phyloP scores from a whole-genome alignment of 1,284 basidiomycete species.

The Schizopora paradoxa region DNA sequence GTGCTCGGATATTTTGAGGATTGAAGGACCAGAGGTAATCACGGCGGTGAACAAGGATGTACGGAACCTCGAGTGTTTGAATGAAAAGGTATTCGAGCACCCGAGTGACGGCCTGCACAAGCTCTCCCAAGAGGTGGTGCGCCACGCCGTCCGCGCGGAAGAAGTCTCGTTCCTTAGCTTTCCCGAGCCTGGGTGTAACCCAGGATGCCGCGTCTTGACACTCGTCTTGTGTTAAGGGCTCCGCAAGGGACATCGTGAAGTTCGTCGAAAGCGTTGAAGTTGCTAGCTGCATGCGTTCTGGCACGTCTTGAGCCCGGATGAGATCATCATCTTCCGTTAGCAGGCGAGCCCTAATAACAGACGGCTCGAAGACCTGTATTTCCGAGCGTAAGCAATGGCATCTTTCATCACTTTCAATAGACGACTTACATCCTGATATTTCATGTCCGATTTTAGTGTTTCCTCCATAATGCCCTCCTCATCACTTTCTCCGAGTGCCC shows the following conservation, averaged over 20 bases:
- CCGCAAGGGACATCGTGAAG: conserved; percentile 62
- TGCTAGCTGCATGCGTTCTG: conserved; percentile 94
- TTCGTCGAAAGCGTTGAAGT: conserved; percentile 77
- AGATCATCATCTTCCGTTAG: conserved; percentile 94
- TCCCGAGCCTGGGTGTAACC: conserved; percentile 84
- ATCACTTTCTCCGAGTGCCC: conserved; percentile 83
- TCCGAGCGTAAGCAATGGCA: conserved; percentile 13
- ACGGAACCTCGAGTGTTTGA: conserved; percentile 89
- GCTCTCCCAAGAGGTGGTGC: conserved; percentile 57
- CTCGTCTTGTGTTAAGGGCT: conserved; percentile 62
- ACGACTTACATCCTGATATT: conserved; percentile 79
- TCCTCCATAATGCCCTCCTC: conserved; percentile 57
- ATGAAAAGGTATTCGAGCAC: conserved; percentile 84
- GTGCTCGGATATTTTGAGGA: conserved; percentile 45
- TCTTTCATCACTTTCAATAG: conserved; percentile 5
- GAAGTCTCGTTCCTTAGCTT: conserved; percentile 71
- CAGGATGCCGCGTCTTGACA: conserved; percentile 83
- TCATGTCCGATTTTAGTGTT: conserved; percentile 65
- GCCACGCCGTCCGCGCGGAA: conserved; percentile 58
- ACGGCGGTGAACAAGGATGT: conserved; percentile 90
- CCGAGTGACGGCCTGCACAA: conserved; percentile 77
- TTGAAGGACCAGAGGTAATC: conserved; percentile 86
- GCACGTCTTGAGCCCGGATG: conserved; percentile 86
- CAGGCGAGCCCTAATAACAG: conserved; percentile 88
- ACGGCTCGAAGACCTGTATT: conserved; percentile 91